Conservation (phyloP, 306 rosid genomes). For the Oxytropis ochrocephala region DNA sequence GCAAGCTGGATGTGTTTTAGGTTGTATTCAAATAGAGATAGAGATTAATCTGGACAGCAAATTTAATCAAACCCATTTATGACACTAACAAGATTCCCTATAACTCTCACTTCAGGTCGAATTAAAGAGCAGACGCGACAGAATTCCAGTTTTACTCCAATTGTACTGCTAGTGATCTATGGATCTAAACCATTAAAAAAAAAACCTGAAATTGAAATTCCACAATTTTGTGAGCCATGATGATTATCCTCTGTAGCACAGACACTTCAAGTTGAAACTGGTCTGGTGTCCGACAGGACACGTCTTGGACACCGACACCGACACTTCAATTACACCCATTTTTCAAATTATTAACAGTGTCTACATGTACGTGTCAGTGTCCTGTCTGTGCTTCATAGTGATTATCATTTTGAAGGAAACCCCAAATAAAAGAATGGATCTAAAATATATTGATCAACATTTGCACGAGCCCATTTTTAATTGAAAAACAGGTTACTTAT, state of each 20-base stretch:
- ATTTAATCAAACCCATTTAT: not conserved
- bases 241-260: too few relatives aligned
- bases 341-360: too few relatives aligned
- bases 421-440: not conserved
- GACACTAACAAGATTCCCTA: not conserved
- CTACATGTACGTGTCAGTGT: too few relatives aligned
- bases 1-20: not conserved
- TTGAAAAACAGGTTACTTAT: not conserved
- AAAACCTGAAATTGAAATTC: not conserved
- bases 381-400: too few relatives aligned
- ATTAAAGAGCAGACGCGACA: not conserved
- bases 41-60: not conserved
- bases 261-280: too few relatives aligned
- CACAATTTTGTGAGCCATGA: not conserved
- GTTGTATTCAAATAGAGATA: not conserved
- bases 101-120: not conserved
- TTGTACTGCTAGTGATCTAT: not conserved
- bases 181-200: not conserved
- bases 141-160: not conserved
- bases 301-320: too few relatives aligned
- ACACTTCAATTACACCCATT: too few relatives aligned
- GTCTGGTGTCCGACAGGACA: too few relatives aligned
- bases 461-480: not conserved
- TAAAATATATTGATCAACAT: not conserved
- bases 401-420: not conserved